Percentiles rank a stretch among this genome's conserved stretches.
These are phyloP conservation scores for Chenopodium quinoa DNA, from an alignment of 148 eudicot genomes.

Conservation along the genomic window DNA sequence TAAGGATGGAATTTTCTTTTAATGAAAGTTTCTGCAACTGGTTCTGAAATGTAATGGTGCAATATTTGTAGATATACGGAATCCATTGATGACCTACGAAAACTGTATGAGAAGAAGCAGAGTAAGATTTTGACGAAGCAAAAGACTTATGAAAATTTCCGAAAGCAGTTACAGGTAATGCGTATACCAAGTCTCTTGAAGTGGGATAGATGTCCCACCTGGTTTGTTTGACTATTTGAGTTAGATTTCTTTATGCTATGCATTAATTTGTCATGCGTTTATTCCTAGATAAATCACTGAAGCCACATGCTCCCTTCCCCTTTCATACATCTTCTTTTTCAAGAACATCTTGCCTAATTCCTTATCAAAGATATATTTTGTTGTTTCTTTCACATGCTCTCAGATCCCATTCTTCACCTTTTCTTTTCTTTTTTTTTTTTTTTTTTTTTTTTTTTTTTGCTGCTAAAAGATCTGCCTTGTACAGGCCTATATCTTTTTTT, in stretches of 20 bases:
- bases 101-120: slow-evolving; percentile 72
- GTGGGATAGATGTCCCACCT: background rate
- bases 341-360: too few species aligned
- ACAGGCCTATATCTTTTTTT: too few species aligned
- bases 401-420: too few species aligned
- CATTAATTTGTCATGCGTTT: background rate
- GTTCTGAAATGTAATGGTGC: slow-evolving; percentile 12
- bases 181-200: slow-evolving; percentile 1
- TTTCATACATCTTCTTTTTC: too few species aligned
- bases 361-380: too few species aligned
- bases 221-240: background rate
- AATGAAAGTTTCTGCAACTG: slow-evolving; percentile 1
- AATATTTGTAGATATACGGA: slow-evolving; percentile 62
- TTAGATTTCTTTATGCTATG: background rate
- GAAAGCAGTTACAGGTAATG: slow-evolving; percentile 68
- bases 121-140: slow-evolving; percentile 65
- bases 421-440: too few species aligned
- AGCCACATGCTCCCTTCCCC: too few species aligned
- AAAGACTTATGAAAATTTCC: slow-evolving; percentile 66
- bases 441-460: too few species aligned
- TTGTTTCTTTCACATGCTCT: too few species aligned
- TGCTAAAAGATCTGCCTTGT: too few species aligned
- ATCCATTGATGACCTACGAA: slow-evolving; percentile 75
- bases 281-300: too few species aligned
- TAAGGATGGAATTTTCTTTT: slow-evolving; percentile 27